phyloP scores from a whole-genome alignment of 352 stramenopile genomes.

The Globisporangium mamillatum region DNA sequence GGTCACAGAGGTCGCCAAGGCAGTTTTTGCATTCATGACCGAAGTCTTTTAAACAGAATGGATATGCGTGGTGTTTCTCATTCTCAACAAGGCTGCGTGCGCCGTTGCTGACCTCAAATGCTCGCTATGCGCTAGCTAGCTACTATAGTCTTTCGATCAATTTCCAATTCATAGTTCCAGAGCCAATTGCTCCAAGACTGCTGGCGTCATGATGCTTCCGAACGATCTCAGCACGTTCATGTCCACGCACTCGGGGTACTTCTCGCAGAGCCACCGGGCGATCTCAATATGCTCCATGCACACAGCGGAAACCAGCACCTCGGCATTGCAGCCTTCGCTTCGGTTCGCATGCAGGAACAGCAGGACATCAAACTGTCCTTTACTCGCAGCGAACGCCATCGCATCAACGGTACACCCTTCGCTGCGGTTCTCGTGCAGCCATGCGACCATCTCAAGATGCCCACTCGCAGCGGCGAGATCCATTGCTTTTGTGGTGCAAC shows the following conservation, averaged over 20 bases:
- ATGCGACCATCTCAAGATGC: not conserved
- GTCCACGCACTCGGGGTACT: not conserved
- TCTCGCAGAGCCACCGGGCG: not conserved
- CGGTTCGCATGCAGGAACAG: not conserved
- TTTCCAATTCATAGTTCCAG: not conserved
- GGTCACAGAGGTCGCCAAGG: not conserved
- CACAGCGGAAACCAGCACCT: not conserved
- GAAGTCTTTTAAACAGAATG: not conserved
- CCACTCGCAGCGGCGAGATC: not conserved
- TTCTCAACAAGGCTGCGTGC: too few species aligned
- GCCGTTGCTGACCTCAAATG: too few species aligned
- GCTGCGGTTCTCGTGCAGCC: not conserved
- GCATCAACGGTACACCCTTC: not conserved
- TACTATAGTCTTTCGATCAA: too few species aligned
- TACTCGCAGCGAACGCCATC: not conserved
- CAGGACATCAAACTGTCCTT: not conserved
- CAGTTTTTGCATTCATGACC: not conserved
- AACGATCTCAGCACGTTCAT: not conserved
- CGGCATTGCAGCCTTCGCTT: not conserved
- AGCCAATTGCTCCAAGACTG: not conserved
- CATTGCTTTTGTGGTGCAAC: constrained; percentile 27
- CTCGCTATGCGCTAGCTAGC: too few species aligned
- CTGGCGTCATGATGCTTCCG: not conserved
- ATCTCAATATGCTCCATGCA: not conserved
- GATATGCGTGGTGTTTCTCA: too few species aligned